Conservation (phyloP, 768 basidiomycete genomes). For the Tulasnella sp. region DNA sequence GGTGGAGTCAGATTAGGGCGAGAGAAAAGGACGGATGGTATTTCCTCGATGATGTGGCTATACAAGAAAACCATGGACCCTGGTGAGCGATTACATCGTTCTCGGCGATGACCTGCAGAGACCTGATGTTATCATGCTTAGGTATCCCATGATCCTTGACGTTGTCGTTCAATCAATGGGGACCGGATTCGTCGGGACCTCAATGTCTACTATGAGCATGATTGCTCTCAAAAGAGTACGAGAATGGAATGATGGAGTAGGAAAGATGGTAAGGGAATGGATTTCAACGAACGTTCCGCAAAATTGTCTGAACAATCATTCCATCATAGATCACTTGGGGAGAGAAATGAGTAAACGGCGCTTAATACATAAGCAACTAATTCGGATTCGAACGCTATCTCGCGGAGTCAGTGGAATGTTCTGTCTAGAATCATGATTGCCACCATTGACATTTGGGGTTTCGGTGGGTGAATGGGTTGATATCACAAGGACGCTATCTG, state of each 20-base stretch:
- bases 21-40: conserved; percentile 18
- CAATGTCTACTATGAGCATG: conserved; percentile 56
- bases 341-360: too few species aligned
- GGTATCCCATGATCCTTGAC: conserved; percentile 64
- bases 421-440: too few species aligned
- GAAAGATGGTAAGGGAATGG: too few species aligned
- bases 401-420: too few species aligned
- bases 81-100: conserved; percentile 15
- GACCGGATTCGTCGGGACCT: conserved; percentile 58
- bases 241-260: conserved; percentile 50
- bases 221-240: conserved; percentile 52
- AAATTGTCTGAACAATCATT: too few species aligned
- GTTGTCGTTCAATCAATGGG: conserved; percentile 57
- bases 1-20: conserved; percentile 12
- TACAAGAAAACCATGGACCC: conserved; percentile 12
- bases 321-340: too few species aligned
- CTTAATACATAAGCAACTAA: too few species aligned
- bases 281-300: too few species aligned
- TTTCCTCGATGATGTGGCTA: conserved; percentile 15
- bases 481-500: too few species aligned
- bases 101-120: conserved; percentile 26
- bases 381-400: too few species aligned
- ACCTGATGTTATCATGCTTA: conserved; percentile 23
- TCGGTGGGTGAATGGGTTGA: too few species aligned
- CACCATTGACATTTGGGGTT: too few species aligned